A percentile compares a stretch with the other conserved stretches of the same genome.
These are phyloP conservation scores for Phytopythium aichiense DNA, from an alignment of 352 stramenopile genomes.

Conservation along the genomic window DNA sequence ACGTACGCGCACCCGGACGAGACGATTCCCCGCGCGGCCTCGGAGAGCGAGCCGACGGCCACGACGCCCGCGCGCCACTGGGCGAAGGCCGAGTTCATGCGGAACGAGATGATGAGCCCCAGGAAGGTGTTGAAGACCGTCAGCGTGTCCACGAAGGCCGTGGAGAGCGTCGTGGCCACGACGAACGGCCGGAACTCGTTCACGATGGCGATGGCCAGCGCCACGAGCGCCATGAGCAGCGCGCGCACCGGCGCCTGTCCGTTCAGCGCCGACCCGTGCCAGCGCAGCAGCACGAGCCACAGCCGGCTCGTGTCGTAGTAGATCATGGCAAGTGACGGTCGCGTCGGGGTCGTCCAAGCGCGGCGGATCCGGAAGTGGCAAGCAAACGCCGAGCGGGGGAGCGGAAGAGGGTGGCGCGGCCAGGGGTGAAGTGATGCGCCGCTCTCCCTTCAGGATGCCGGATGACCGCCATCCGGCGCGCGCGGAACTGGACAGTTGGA, in stretches of 20 bases:
- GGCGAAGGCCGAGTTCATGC: conserved; percentile 77
- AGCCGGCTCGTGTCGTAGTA: conserved; percentile 73
- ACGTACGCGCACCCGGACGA: conserved; percentile 62
- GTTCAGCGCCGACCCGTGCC: conserved; percentile 75
- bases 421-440: not conserved
- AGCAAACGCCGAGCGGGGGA: too few relatives aligned
- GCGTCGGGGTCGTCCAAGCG: not conserved
- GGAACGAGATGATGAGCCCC: conserved; percentile 73
- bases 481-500: too few relatives aligned
- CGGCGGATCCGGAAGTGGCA: not conserved
- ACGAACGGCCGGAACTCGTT: conserved; percentile 67
- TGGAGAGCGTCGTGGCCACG: conserved; percentile 56
- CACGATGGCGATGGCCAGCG: conserved; percentile 34
- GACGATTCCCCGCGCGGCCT: conserved; percentile 67
- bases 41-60: conserved; percentile 52
- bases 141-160: conserved; percentile 72
- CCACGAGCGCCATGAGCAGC: conserved; percentile 65
- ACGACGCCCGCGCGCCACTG: conserved; percentile 74
- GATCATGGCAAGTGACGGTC: conserved; percentile 41
- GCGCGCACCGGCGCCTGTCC: conserved; percentile 56
- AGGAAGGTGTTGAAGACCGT: conserved; percentile 87
- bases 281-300: conserved; percentile 53
- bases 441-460: too few relatives aligned
- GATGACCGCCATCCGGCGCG: too few relatives aligned
- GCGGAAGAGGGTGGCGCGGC: not conserved